Base-by-base conservation (phyloP, 2,329 filamentous ascomycete genomes). In the Penicillium sp. region DNA sequence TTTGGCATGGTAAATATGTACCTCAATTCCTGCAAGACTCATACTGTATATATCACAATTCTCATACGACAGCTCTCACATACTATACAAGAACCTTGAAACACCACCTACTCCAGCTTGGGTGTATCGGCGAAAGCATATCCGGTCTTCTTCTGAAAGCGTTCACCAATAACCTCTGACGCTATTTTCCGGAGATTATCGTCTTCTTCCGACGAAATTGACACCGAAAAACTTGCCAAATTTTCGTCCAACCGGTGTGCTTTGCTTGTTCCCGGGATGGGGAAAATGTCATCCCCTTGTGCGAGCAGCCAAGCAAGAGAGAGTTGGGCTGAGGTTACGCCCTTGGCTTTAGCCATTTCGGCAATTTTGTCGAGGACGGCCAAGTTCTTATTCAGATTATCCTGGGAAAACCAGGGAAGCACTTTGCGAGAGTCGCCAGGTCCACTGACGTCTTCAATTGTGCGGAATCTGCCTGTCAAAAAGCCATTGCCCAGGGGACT, bases 401-500 rank as follows among this genome's bases (percentile, higher is more conserved):
- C 79, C 3, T 75, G 74, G 57, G 78, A 72, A 68, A 82, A 84
- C 18, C 79, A 75, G 2, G 80, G 77, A 49, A 79, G 57, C 3
- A 57, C 47, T 9, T 64, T 67, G 9, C 79, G 74, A 49, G 78
- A 62, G 58, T 82, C 79, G 28, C 71, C 74, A 7, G 61, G 55
- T 47, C 77, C 71, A 0, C 75, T 76, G 38, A 83, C 69, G 55
- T 83, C 79, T 4, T 74, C 66, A 1, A 66, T 42, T 6, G 68
- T 76, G 58, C 71, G 77, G 63, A 81, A 72, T 47, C 77, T 67
- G 9, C 80, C 80, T 0, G 79, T 77, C 53, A 83, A 64, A 58
- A 83, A 81, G 1, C 84, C 84, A 6, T 80, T 73, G 18, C 83
- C 81, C 1, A 87, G 75, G 1, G 84, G 83, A 49, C 80, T 81